Base-by-base conservation (phyloP, 495 filamentous ascomycete genomes). In the Chaetomium fimeti region DNA sequence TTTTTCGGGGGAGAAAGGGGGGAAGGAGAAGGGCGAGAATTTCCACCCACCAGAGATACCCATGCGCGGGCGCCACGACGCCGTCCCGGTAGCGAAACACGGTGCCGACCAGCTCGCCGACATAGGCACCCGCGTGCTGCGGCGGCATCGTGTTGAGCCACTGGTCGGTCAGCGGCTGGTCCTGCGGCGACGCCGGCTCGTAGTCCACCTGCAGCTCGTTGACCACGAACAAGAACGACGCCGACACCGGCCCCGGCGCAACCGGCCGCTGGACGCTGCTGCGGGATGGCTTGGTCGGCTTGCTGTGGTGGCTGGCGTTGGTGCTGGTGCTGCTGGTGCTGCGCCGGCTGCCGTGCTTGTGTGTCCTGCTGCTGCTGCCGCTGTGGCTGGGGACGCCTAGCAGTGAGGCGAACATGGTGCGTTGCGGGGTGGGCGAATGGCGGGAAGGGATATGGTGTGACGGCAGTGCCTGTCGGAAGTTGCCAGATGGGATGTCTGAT, bases 161-260 rank as follows among this genome's bases (percentile, higher is more conserved):
- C 36, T 63, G 68, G 60, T 76, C 74, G 0, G 29, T 48, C 8
- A 27, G 16, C 0, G 59, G 56, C 0, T 7, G 6, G 5, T 13
- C 29, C 22, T 69, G 60, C 27, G 43, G 38, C 2, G 13, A 13
- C 16, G 27, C 2, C 0, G 49, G 60, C 36, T 68, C 62, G 15
- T 60, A 58, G 57, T 69, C 52, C 12, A 72, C 42, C 1, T 51
- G n/a, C 13, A 76, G 45, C 43, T 75, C 69, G 54, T 75, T 78
- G 22, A 78, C 70, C 1, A 75, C 60, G 27, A 78, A 78, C 0
- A 78, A 66, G 56, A 78, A 78, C 5, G 60, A 54, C 2, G 2
- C 5, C 2, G 52, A 52, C 11, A 38, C 15, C 0, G 58, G 6
- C 13, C 16, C 3, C 12, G 45, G 8, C 16, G 48, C 5, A 2